phyloP scores from a whole-genome alignment of 2,329 filamentous ascomycete genomes.

The Talaromyces sp. region DNA sequence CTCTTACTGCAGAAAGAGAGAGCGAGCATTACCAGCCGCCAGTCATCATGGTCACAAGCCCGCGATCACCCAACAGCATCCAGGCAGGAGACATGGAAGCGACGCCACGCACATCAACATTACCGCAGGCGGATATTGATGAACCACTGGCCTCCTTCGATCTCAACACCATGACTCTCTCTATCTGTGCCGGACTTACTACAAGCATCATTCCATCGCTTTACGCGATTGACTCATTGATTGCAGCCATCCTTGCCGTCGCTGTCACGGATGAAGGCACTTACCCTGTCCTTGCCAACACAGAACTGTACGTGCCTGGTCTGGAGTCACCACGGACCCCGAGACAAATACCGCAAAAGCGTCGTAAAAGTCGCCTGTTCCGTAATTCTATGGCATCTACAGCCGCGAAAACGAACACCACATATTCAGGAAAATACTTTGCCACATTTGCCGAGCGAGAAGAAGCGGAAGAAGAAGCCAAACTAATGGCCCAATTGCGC shows the following conservation, averaged over 20 bases:
- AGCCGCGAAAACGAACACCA: constrained; percentile 23
- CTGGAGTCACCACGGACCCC: constrained; percentile 21
- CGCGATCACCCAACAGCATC: constrained; percentile 36
- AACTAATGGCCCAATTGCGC: constrained; percentile 37
- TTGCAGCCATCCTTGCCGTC: constrained; percentile 47
- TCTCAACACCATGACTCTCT: constrained; percentile 41
- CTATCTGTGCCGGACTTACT: constrained; percentile 43
- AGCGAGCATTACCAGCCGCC: constrained; percentile 25
- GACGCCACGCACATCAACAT: constrained; percentile 38
- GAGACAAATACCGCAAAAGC: background rate
- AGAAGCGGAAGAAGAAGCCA: constrained; percentile 40
- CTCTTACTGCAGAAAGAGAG: constrained; percentile 31
- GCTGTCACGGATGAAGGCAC: constrained; percentile 45
- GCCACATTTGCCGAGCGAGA: constrained; percentile 45
- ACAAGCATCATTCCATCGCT: constrained; percentile 45
- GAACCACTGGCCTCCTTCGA: constrained; percentile 46
- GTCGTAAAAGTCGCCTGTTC: constrained; percentile 1
- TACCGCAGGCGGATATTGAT: constrained; percentile 41
- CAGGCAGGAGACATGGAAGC: constrained; percentile 35
- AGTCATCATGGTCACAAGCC: constrained; percentile 40
- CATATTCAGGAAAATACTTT: constrained; percentile 33
- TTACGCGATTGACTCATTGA: constrained; percentile 49
- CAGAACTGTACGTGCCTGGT: constrained; percentile 32
- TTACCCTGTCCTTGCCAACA: constrained; percentile 39
- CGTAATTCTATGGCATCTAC: constrained; percentile 20